Conservation (phyloP, 352 stramenopile genomes). For the Achlya hypogyna region DNA sequence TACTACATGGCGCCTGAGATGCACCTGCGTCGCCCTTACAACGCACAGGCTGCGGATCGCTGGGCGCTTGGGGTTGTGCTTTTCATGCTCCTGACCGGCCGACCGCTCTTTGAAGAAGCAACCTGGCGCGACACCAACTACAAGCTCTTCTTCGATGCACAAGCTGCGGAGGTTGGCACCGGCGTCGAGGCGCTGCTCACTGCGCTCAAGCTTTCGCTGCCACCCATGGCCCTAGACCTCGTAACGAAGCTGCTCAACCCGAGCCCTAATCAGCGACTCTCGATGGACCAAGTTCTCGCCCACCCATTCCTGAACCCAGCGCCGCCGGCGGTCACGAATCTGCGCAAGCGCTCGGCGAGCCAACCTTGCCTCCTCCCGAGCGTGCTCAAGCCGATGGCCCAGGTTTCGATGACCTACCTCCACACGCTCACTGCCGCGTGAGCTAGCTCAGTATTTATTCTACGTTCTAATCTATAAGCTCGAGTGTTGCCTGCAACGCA, state of each 20-base stretch:
- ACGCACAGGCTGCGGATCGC: background rate
- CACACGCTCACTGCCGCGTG: background rate
- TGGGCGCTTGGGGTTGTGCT: conserved; percentile 17
- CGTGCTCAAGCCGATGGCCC: background rate
- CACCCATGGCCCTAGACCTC: background rate
- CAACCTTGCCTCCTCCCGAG: background rate
- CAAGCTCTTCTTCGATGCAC: conserved; percentile 11
- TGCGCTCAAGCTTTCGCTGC: background rate
- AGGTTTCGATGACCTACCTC: conserved; percentile 1
- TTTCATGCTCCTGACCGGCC: conserved; percentile 19
- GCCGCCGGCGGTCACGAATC: conserved; percentile 15
- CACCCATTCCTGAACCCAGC: conserved; percentile 46
- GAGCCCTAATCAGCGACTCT: background rate
- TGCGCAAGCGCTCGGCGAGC: background rate
- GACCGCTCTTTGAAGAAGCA: conserved; percentile 16
- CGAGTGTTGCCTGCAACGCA: no score
- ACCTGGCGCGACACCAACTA: background rate
- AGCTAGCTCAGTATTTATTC: no score
- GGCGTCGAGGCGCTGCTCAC: background rate
- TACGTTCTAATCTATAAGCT: no score
- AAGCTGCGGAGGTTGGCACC: background rate
- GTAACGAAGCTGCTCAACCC: background rate
- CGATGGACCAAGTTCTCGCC: conserved; percentile 47
- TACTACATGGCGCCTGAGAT: conserved; percentile 23
- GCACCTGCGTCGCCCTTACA: conserved; percentile 1